phyloP scores from a whole-genome alignment of 2,329 filamentous ascomycete species.

The Rutstroemia sydowiana region DNA sequence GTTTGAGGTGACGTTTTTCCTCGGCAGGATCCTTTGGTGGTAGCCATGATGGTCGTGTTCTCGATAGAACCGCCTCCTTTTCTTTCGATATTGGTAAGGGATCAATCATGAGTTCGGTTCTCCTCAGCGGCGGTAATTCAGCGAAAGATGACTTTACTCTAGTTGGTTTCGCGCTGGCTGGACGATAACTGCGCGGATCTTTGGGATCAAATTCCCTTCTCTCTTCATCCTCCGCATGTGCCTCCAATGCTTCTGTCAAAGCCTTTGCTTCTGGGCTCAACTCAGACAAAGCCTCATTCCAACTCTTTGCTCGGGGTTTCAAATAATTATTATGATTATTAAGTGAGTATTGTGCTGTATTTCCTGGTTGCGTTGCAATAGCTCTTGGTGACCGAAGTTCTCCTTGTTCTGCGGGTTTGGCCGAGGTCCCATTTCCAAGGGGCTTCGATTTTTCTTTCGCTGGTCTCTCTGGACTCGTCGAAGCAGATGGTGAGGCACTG shows the following conservation, averaged over 20 bases:
- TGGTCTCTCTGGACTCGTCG: slow-evolving; percentile 26
- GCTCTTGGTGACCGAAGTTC: slow-evolving; percentile 37
- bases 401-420: slow-evolving; percentile 51
- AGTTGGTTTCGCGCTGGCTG: slow-evolving; percentile 37
- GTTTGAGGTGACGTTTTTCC: slow-evolving; percentile 78
- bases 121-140: slow-evolving; percentile 48
- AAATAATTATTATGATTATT: slow-evolving; percentile 35
- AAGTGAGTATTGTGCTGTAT: slow-evolving; percentile 52
- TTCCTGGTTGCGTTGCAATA: slow-evolving; percentile 35
- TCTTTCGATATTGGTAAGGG: slow-evolving; percentile 78
- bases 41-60: slow-evolving; percentile 76
- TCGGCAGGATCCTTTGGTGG: slow-evolving; percentile 85
- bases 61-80: slow-evolving; percentile 74
- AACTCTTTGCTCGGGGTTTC: slow-evolving; percentile 60
- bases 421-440: slow-evolving; percentile 54
- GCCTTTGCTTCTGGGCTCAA: slow-evolving; percentile 67
- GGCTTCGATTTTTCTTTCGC: slow-evolving; percentile 25
- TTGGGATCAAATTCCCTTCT: slow-evolving; percentile 31
- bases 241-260: slow-evolving; percentile 73
- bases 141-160: slow-evolving; percentile 59
- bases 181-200: slow-evolving; percentile 28
- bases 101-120: slow-evolving; percentile 74
- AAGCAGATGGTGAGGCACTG: slow-evolving; percentile 45
- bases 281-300: slow-evolving; percentile 62
- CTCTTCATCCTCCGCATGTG: slow-evolving; percentile 63